Evolutionary conservation across 805 yeast species (phyloP), one percentile per base, ranked within the genome.

Genomic region (Candida pseudofarinosa): DNA sequence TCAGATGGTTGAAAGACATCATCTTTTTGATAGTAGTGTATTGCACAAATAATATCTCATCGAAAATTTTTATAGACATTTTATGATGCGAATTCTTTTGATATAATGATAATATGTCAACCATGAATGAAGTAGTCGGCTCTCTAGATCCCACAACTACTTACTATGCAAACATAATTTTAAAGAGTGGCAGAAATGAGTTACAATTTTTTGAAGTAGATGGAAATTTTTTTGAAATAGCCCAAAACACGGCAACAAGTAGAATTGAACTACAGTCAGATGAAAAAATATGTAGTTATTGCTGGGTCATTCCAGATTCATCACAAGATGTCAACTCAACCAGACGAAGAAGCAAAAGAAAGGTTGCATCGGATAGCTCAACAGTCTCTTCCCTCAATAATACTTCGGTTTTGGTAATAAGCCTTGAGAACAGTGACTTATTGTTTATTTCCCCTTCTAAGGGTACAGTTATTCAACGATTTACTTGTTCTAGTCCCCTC

Each of bases 131-230:
- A 13, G 30, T 41, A 33, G 41, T 36, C 16, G 34, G 45, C 20
- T 39, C 23, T 20, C 48, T 67, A 33, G 71, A 67, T 42, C 44
- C 55, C 28, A 46, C 59, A 7, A 63, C 65, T 18, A 38, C 55
- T 5, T 65, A 54, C 44, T 59, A 59, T 42, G 74, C 77, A 37
- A 63, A 65, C 38, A 52, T 68, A 14, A 60, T 70, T 4, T 63
- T 73, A 23, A 72, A 74, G 38, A 64, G 64, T 14, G 76, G 77
- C 32, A 59, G 73, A 42, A 71, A 65, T 40, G 79, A 76, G 55
- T 63, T 77, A 15, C 75, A 66, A 50, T 63, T 76, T 42, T 70
- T 49, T 51, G 69, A 52, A 33, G 54, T 55, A 34, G 53, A 48
- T 40, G 47, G 36, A 19, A 35, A 38, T n/a, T 23, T 23, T 13